phyloP scores from a whole-genome alignment of 805 yeast genomes.

The Yamadazyma phyllophila region DNA sequence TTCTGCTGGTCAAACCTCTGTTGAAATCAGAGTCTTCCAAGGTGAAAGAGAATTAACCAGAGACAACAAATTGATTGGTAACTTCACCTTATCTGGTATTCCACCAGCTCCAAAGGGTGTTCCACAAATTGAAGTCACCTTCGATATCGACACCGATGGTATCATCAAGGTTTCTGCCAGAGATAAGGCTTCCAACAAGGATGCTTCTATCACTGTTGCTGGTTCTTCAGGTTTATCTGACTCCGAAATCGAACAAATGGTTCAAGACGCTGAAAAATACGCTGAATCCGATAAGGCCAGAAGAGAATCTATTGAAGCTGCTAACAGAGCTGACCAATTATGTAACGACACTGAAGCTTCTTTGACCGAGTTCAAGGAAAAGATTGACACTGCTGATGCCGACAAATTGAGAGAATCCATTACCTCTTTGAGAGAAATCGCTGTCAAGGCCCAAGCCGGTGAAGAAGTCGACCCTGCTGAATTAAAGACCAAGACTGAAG shows the following conservation, averaged over 20 bases:
- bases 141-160: slow-evolving; percentile 97
- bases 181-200: slow-evolving; percentile 91
- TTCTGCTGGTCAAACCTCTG: slow-evolving; percentile 94
- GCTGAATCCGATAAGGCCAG: slow-evolving; percentile 86
- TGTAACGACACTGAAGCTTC: slow-evolving; percentile 53
- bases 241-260: slow-evolving; percentile 87
- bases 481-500: slow-evolving; percentile 72
- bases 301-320: slow-evolving; percentile 78
- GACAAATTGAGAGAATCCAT: slow-evolving; percentile 51
- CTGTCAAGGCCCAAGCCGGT: slow-evolving; percentile 63
- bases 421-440: slow-evolving; percentile 59
- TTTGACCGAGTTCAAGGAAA: slow-evolving; percentile 47
- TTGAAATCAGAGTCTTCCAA: slow-evolving; percentile 97
- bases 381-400: slow-evolving; percentile 44
- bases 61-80: slow-evolving; percentile 96
- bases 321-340: slow-evolving; percentile 81
- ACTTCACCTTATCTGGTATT: slow-evolving; percentile 91
- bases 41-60: slow-evolving; percentile 98
- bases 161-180: slow-evolving; percentile 93
- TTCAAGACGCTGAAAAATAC: slow-evolving; percentile 84
- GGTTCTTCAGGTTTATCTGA: slow-evolving; percentile 93
- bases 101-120: slow-evolving; percentile 96
- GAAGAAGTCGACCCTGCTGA: slow-evolving; percentile 60
- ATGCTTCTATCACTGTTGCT: slow-evolving; percentile 92
- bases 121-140: slow-evolving; percentile 91